Evolutionary conservation across 179 eudicot genomes (phyloP).

Genomic region (Spinacia oleracea): DNA sequence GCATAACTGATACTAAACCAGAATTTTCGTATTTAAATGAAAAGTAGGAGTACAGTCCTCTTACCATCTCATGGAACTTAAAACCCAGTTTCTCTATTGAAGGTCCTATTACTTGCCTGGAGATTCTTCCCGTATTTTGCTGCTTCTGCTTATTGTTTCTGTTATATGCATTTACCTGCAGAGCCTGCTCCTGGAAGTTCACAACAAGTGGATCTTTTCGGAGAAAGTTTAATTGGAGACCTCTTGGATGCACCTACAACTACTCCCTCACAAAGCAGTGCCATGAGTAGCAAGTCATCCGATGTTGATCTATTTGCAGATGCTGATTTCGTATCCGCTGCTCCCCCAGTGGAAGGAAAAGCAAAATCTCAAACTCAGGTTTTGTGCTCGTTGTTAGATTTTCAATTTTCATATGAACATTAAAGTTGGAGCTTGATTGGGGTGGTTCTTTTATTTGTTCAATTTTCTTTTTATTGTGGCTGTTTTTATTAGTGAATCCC

Average conservation of each 20-base stretch:
- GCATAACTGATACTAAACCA: background rate
- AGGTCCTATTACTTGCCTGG: background rate
- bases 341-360: slow-evolving; percentile 44
- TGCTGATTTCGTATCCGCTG: slow-evolving; percentile 86
- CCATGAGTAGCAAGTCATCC: slow-evolving; percentile 42
- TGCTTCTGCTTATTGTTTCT: slow-evolving; percentile 6
- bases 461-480: background rate
- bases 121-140: background rate
- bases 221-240: slow-evolving; percentile 69
- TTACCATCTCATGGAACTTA: background rate
- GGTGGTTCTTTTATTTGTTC: background rate
- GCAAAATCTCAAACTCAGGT: slow-evolving; percentile 55
- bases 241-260: slow-evolving; percentile 68
- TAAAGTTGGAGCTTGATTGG: too few relatives aligned
- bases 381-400: background rate
- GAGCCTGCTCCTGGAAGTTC: slow-evolving; percentile 61
- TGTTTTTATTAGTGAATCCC: background rate
- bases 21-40: background rate
- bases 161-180: slow-evolving; percentile 32
- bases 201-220: slow-evolving; percentile 80
- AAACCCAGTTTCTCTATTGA: background rate
- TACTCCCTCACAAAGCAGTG: slow-evolving; percentile 47
- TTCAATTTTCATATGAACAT: background rate
- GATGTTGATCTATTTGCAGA: slow-evolving; percentile 95
- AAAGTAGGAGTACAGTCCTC: background rate